Conservation (phyloP, 306 rosid species). For the Cucurbita moschata region DNA sequence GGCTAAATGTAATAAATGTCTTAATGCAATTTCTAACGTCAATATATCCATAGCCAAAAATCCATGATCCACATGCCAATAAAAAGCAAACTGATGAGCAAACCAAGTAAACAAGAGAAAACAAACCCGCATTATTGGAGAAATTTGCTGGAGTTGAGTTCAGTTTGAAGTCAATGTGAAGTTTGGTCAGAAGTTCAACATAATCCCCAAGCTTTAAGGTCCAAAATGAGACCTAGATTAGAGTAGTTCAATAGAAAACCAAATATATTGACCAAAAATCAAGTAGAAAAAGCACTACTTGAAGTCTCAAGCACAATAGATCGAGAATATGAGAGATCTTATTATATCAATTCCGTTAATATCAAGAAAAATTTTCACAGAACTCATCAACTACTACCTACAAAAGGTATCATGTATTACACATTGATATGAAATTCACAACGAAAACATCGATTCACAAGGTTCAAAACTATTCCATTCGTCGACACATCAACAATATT, state of each 20-base stretch:
- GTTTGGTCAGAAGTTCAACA: background rate
- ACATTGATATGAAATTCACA: background rate
- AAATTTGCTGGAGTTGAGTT: background rate
- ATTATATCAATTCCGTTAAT: background rate
- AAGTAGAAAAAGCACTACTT: background rate
- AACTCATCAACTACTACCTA: background rate
- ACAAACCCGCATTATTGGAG: background rate
- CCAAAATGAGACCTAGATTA: background rate
- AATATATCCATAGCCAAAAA: background rate
- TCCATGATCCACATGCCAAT: background rate
- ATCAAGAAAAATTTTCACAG: background rate
- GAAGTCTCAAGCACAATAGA: background rate
- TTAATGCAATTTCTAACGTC: background rate
- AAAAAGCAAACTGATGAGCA: background rate
- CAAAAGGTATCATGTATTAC: background rate
- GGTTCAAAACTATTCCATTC: background rate
- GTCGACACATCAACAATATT: background rate
- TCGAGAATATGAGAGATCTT: background rate
- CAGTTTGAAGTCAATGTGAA: background rate
- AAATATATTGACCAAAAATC: background rate
- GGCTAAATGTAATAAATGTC: background rate
- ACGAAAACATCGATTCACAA: background rate
- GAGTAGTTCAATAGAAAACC: background rate
- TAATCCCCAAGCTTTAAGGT: background rate
- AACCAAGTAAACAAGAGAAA: background rate